Evolutionary conservation across 345 rosid species (phyloP).

Genomic region (Geranium brycei): DNA sequence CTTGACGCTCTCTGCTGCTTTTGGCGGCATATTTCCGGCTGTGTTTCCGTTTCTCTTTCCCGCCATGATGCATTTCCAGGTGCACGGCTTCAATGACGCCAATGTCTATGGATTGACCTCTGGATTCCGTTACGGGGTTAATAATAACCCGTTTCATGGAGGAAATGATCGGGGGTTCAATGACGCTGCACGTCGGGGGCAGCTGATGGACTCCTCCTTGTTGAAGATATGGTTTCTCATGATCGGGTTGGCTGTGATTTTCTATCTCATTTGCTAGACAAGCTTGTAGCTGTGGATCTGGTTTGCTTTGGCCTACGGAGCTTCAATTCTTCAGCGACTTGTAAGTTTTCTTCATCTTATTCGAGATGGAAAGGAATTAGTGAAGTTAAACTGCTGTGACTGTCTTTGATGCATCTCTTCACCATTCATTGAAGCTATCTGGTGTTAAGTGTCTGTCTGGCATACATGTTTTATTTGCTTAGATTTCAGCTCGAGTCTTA

Average conservation of each 20-base stretch:
- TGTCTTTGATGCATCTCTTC: too few species aligned
- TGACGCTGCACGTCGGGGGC: not conserved
- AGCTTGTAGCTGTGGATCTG: not conserved
- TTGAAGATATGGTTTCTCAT: not conserved
- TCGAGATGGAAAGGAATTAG: too few species aligned
- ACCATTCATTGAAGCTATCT: too few species aligned
- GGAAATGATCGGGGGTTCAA: conserved; percentile 3
- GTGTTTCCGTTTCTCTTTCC: conserved; percentile 7
- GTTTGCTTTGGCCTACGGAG: too few species aligned
- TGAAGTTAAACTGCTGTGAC: too few species aligned
- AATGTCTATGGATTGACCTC: conserved; percentile 17
- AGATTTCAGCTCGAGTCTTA: too few species aligned
- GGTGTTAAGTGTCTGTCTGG: too few species aligned
- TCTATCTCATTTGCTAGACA: not conserved
- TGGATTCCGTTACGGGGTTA: conserved; percentile 19
- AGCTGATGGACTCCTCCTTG: not conserved
- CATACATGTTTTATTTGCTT: too few species aligned
- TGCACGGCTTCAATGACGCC: conserved; percentile 24
- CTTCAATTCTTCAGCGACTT: too few species aligned
- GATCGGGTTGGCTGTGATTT: not conserved
- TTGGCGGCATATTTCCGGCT: conserved; percentile 27
- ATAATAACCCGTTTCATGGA: conserved; percentile 18
- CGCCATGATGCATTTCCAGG: conserved; percentile 11
- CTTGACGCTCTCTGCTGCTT: conserved; percentile 20
- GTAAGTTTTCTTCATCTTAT: too few species aligned